These are phyloP conservation scores for Lentinula raphanica DNA, from an alignment of 768 basidiomycete genomes.

Conservation along the genomic window DNA sequence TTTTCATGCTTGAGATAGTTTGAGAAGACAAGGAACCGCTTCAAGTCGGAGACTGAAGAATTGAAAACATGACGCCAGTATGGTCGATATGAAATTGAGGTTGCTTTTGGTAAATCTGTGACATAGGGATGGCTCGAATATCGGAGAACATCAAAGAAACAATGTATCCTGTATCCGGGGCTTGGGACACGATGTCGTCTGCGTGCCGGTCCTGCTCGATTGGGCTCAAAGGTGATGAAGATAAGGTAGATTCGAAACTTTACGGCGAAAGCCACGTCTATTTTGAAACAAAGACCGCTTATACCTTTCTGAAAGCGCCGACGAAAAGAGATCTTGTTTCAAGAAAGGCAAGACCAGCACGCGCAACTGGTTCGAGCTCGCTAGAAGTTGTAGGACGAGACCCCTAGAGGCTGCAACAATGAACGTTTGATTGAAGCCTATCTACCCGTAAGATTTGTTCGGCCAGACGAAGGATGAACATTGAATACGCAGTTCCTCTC, in stretches of 20 bases:
- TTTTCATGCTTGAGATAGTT: slow-evolving; percentile 2
- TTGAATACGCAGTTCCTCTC: background rate
- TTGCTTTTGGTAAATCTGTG: slow-evolving; percentile 54
- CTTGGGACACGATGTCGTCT: slow-evolving; percentile 63
- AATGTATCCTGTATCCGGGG: slow-evolving; percentile 63
- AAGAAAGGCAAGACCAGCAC: slow-evolving; percentile 6
- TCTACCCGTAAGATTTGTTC: background rate
- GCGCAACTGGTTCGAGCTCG: background rate
- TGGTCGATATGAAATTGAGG: slow-evolving; percentile 31
- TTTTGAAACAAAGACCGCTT: background rate
- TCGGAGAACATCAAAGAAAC: slow-evolving; percentile 36
- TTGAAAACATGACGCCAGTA: slow-evolving; percentile 15
- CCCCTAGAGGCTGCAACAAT: background rate
- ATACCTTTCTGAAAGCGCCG: background rate
- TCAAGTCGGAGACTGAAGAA: slow-evolving; percentile 14
- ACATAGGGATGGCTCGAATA: slow-evolving; percentile 44
- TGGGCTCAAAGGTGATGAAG: slow-evolving; percentile 50
- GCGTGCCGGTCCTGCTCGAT: slow-evolving; percentile 56
- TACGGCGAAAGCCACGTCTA: background rate
- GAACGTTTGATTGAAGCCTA: slow-evolving; percentile 5
- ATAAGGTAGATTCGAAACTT: slow-evolving; percentile 37
- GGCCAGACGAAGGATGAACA: background rate
- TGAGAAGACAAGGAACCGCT: slow-evolving; percentile 4
- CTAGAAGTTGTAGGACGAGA: background rate
- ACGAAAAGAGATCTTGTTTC: slow-evolving; percentile 6